A percentile compares a stretch with the other conserved stretches of the same genome.
Evolutionary conservation across 2,329 filamentous ascomycete species (phyloP).

Genomic region (Davidsoniella australis): DNA sequence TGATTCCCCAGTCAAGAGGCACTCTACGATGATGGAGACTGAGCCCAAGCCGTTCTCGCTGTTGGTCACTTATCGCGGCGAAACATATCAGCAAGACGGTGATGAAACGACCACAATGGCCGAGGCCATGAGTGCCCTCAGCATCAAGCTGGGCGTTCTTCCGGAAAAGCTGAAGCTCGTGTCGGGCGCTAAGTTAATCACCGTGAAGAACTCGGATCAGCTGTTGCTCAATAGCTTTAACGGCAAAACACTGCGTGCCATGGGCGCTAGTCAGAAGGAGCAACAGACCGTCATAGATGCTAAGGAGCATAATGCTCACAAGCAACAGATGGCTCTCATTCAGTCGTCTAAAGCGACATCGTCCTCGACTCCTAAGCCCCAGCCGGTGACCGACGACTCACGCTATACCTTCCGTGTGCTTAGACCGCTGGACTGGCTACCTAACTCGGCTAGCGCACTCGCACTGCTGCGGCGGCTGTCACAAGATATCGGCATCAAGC

Average conservation of each 20-base stretch:
- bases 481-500: conserved; percentile 69
- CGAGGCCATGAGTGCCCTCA: neutral
- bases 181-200: neutral
- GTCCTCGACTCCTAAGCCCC: neutral
- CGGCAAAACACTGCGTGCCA: neutral
- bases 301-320: too few relatives aligned
- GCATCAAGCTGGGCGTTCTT: neutral
- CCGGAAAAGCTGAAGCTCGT: conserved; percentile 4
- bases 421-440: conserved; percentile 59
- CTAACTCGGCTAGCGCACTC: conserved; percentile 53
- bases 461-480: conserved; percentile 59
- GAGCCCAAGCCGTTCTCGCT: too few relatives aligned
- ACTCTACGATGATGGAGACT: too few relatives aligned
- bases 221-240: neutral
- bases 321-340: too few relatives aligned
- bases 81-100: too few relatives aligned
- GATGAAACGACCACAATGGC: neutral
- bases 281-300: conserved; percentile 24
- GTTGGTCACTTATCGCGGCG: too few relatives aligned
- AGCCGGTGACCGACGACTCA: conserved; percentile 23
- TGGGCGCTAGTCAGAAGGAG: conserved; percentile 6
- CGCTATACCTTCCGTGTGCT: conserved; percentile 71
- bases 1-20: too few relatives aligned
- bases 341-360: neutral
- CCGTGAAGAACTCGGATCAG: too few relatives aligned